Evolutionary conservation across 1,284 basidiomycete species (phyloP).

Genomic region (Stereum hirsutum): DNA sequence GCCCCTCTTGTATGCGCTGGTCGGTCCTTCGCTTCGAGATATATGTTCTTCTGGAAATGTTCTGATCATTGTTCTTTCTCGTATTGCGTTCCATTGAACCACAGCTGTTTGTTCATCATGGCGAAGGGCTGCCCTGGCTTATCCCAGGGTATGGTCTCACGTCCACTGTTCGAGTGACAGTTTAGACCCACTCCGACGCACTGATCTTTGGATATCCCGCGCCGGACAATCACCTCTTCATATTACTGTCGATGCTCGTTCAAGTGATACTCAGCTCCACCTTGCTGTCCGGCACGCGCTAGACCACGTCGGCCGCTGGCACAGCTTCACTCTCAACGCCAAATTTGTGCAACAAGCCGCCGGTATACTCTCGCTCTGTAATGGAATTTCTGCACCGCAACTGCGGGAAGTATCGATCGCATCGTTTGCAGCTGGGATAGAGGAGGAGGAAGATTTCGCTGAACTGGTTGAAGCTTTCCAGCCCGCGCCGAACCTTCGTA

Average conservation of each 20-base stretch:
- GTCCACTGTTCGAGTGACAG: slow-evolving; percentile 42
- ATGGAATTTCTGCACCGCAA: slow-evolving; percentile 9
- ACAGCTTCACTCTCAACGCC: slow-evolving; percentile 29
- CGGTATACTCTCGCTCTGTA: slow-evolving; percentile 27
- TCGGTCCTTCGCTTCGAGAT: no score
- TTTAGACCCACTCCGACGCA: slow-evolving; percentile 30
- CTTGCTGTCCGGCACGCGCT: slow-evolving; percentile 33
- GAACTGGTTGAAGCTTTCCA: slow-evolving; percentile 19
- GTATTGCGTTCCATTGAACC: no score
- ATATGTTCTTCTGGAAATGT: no score
- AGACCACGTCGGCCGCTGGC: slow-evolving; percentile 33
- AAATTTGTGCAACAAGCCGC: slow-evolving; percentile 28
- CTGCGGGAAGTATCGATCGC: slow-evolving; percentile 15
- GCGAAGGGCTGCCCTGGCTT: slow-evolving; percentile 41
- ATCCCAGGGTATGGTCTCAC: slow-evolving; percentile 49
- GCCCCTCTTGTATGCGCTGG: slow-evolving; percentile 48
- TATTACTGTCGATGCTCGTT: slow-evolving; percentile 30
- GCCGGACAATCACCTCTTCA: slow-evolving; percentile 30
- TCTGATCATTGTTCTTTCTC: no score
- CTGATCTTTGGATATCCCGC: slow-evolving; percentile 40
- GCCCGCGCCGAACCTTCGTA: slow-evolving; percentile 25
- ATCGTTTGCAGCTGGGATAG: slow-evolving; percentile 13
- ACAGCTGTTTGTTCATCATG: slow-evolving; percentile 53
- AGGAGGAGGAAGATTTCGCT: slow-evolving; percentile 9
- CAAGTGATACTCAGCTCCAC: slow-evolving; percentile 12